Evolutionary conservation across 2,329 filamentous ascomycete genomes (phyloP), one percentile per base, ranked within the genome.

Genomic region (Alternaria atra): DNA sequence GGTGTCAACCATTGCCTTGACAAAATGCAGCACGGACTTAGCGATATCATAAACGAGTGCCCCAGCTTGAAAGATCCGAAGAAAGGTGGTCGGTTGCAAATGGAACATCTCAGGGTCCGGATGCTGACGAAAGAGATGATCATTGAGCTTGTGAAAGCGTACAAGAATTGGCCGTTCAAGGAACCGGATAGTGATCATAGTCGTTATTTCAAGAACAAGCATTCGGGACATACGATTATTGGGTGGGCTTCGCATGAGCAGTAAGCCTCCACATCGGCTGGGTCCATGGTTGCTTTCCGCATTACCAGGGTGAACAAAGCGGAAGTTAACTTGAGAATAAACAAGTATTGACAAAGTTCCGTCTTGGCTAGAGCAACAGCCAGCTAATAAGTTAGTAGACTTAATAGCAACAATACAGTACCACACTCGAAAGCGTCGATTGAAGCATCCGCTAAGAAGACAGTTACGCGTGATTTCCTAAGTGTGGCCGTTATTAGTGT

Each of bases 71-170:
- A 50, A 20, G 74, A 80, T 58, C 73, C 73, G 4, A 58, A 63
- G 8, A 74, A 69, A 42, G 76, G 77, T 6, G 77, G 77, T 3
- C 65, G 76, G 32, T 23, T 76, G 52, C 63, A 74, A 43, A 53
- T 77, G 65, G 66, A 75, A 17, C 62, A 75, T 34, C 37, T 80
- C 10, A 67, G 72, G 17, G 71, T 74, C 1, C 53, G 73, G 13
- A 66, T 74, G 64, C 40, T 80, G 60, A 79, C 74, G 1, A 30
- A 30, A 9, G 75, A 77, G 55, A 78, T 78, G 76, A 52, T 78
- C 7, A 47, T 70, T 3, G 72, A 73, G 52, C 57, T 79, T 39
- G 62, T 63, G 8, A 37, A 51, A n/a, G 77, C 74, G 15, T 80
- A 73, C 52, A 65, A 53, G 43, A 69, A 69, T 8, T 80, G 77